Percentiles rank a stretch among this genome's conserved stretches.
Evolutionary conservation across 768 basidiomycete genomes (phyloP).

Genomic region (Cubamyces sp.): DNA sequence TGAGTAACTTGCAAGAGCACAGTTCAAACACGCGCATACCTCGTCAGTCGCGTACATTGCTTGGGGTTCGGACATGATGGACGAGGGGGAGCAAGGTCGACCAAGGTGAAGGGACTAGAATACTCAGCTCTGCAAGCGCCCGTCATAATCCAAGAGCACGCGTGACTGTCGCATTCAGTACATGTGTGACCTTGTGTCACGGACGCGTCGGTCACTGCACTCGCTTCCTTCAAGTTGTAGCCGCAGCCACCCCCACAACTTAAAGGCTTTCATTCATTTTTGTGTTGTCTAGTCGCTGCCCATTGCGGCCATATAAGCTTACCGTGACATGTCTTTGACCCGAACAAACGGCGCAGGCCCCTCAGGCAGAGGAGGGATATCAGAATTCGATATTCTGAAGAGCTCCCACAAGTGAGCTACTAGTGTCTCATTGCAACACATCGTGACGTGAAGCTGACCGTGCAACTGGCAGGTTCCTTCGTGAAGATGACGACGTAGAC

Average conservation of each 20-base stretch:
- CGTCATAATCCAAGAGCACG: slow-evolving; percentile 6
- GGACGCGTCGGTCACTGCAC: neutral
- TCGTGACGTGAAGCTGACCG: neutral
- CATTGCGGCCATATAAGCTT: no score
- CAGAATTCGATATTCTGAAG: slow-evolving; percentile 81
- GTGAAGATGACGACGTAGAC: slow-evolving; percentile 55
- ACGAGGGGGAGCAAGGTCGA: slow-evolving; percentile 1
- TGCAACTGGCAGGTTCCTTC: slow-evolving; percentile 62
- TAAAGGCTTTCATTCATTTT: no score
- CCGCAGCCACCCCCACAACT: no score
- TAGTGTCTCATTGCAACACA: neutral
- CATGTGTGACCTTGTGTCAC: neutral
- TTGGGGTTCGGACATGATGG: slow-evolving; percentile 50
- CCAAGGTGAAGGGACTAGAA: slow-evolving; percentile 14
- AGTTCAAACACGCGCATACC: slow-evolving; percentile 42
- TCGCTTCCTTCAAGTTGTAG: no score
- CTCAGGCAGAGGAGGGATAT: neutral
- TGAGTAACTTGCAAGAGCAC: slow-evolving; percentile 16
- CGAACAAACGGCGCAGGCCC: neutral
- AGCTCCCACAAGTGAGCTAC: slow-evolving; percentile 62
- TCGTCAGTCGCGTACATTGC: slow-evolving; percentile 89
- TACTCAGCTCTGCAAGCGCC: slow-evolving; percentile 8
- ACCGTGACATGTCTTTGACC: neutral
- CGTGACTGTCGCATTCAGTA: slow-evolving; percentile 3
- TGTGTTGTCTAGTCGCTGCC: no score